phyloP scores from a whole-genome alignment of 2,329 filamentous ascomycete genomes.

The Pseudocercospora ulei region DNA sequence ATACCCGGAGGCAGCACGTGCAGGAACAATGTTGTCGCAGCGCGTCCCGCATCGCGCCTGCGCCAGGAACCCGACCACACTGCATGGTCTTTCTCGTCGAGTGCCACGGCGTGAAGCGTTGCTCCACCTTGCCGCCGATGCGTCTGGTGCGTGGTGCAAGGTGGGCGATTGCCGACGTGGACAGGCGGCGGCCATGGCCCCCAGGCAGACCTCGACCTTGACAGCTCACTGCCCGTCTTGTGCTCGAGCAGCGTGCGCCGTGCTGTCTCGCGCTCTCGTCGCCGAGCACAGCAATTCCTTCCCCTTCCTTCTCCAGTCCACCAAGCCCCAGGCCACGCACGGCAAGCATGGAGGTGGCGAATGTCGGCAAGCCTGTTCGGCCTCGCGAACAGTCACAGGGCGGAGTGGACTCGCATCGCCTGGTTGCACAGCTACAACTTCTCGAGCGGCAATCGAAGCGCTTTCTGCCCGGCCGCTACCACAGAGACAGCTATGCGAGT shows the following conservation, averaged over 20 bases:
- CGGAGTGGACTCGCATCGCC: slow-evolving; percentile 11
- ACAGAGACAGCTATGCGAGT: slow-evolving; percentile 11
- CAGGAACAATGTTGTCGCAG: slow-evolving; percentile 20
- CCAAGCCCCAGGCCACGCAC: slow-evolving; percentile 10
- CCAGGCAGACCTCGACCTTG: too few species aligned
- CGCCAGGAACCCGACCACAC: too few species aligned
- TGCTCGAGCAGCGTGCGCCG: slow-evolving; percentile 4
- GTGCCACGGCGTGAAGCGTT: slow-evolving; percentile 4
- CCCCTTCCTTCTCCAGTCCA: slow-evolving; percentile 10
- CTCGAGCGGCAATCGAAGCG: slow-evolving; percentile 13
- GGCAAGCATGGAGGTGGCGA: slow-evolving; percentile 3
- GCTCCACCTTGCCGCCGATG: slow-evolving; percentile 5
- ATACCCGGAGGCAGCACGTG: slow-evolving; percentile 11
- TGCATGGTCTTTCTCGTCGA: slow-evolving; percentile 2
- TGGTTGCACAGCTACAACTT: slow-evolving; percentile 16
- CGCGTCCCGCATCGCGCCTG: slow-evolving; percentile 13
- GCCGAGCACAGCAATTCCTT: not conserved
- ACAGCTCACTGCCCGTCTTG: too few species aligned
- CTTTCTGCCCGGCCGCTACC: slow-evolving; percentile 11
- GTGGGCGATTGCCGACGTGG: too few species aligned
- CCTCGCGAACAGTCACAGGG: slow-evolving; percentile 10
- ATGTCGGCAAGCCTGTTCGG: slow-evolving; percentile 2
- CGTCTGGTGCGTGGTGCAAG: too few species aligned
- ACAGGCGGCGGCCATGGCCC: too few species aligned
- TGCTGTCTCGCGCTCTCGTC: slow-evolving; percentile 4